A percentile compares a stretch with the other conserved stretches of the same genome.
Evolutionary conservation across 2,329 filamentous ascomycete genomes (phyloP).

Genomic region (Fusarium staphyleae): DNA sequence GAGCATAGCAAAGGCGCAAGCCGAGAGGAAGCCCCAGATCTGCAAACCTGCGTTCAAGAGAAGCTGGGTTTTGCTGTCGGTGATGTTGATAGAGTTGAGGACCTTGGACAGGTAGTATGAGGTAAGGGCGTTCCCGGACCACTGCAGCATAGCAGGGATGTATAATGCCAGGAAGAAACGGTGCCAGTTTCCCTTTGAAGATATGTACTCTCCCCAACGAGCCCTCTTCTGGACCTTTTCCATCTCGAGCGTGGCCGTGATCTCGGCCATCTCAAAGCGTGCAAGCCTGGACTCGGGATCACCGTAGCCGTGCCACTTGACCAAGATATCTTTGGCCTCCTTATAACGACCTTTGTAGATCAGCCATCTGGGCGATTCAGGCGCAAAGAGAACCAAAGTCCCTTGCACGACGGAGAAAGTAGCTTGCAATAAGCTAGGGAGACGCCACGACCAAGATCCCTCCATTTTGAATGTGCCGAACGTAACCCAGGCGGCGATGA

Average conservation of each 20-base stretch:
- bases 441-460: conserved; percentile 56
- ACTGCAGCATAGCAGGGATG: conserved; percentile 44
- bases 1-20: conserved; percentile 46
- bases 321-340: conserved; percentile 29
- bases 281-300: conserved; percentile 23
- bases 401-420: conserved; percentile 40
- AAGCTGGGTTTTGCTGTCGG: conserved; percentile 41
- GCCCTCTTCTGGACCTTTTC: conserved; percentile 39
- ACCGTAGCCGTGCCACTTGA: conserved; percentile 36
- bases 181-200: conserved; percentile 42
- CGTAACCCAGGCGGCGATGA: conserved; percentile 43
- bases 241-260: conserved; percentile 32
- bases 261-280: conserved; percentile 35
- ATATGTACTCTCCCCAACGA: conserved; percentile 30
- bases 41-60: conserved; percentile 42
- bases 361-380: conserved; percentile 35
- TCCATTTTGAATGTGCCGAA: conserved; percentile 52
- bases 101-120: conserved; percentile 52
- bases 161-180: conserved; percentile 42
- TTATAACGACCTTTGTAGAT: conserved; percentile 40
- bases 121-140: conserved; percentile 43
- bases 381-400: conserved; percentile 19
- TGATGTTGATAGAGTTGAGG: conserved; percentile 51
- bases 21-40: conserved; percentile 48
- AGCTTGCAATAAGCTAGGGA: conserved; percentile 56